Conservation (phyloP, 495 filamentous ascomycete genomes). For the Daldinia caldariorum region DNA sequence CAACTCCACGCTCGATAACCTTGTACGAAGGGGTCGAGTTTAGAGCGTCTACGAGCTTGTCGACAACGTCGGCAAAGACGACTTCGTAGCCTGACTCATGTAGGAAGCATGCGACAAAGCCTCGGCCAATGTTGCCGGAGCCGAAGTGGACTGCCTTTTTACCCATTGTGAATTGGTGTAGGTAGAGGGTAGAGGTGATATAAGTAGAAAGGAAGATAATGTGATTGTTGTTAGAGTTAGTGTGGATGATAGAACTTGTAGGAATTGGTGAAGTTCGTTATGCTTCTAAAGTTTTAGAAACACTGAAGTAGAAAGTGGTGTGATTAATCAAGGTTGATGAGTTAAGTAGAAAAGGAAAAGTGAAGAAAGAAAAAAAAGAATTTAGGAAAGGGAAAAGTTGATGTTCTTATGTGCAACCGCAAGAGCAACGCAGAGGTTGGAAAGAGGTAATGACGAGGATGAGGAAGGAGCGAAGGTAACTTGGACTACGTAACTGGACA, state of each 20-base stretch:
- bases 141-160: slow-evolving; percentile 94
- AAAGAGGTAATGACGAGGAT: slow-evolving; percentile 10
- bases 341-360: slow-evolving; percentile 17
- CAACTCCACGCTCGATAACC: slow-evolving; percentile 90
- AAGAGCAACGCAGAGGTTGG: background rate
- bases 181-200: background rate
- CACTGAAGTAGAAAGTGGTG: slow-evolving; percentile 11
- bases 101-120: slow-evolving; percentile 73
- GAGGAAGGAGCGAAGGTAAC: background rate
- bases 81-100: slow-evolving; percentile 90
- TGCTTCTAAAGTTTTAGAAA: slow-evolving; percentile 18
- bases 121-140: slow-evolving; percentile 85
- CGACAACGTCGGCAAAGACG: slow-evolving; percentile 93
- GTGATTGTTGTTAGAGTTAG: background rate
- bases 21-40: slow-evolving; percentile 80
- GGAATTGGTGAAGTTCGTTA: background rate
- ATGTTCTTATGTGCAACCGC: slow-evolving; percentile 36
- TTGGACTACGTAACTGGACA: slow-evolving; percentile 11
- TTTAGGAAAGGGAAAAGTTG: slow-evolving; percentile 16
- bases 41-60: slow-evolving; percentile 76
- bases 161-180: slow-evolving; percentile 56
- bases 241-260: slow-evolving; percentile 10
- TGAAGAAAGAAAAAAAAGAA: background rate
- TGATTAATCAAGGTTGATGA: slow-evolving; percentile 10
- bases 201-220: background rate